Evolutionary conservation across 805 yeast genomes (phyloP), one percentile per base, ranked within the genome.

Genomic region (Ogataea nitratoaversa): DNA sequence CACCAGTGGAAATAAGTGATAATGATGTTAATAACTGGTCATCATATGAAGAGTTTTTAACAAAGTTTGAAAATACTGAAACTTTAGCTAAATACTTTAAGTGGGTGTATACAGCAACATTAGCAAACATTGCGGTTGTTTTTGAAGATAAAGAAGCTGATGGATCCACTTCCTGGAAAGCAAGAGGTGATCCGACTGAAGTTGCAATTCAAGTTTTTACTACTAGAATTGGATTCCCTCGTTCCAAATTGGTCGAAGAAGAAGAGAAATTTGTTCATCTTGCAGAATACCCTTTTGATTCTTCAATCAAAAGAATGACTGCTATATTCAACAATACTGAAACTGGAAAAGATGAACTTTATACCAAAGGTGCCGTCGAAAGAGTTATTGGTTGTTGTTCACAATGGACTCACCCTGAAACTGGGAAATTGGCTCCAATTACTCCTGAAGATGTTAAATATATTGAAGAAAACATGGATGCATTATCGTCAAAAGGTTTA

Each of bases 131-230:
- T 53, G 91, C 95, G 3, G 69, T 71, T 9, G 79, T 87, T 3
- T 74, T 71, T 46, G 66, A 72, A 49, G 64, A 71, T 43, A 62
- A 57, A n/a, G 63, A 60, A 18, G 69, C 66, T 14, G 72, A 72
- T 23, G 56, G 52, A 14, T 46, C 61, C 13, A 57, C 52, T 4
- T 62, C 59, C 8, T 86, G 95, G 95, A 76, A 74, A 50, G 89
- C 88, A 8, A 82, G 79, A 56, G 95, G 95, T 44, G 95, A 87
- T 57, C 91, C 95, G 31, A 87, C 95, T 3, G 95, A 87, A 64
- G 80, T 84, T 53, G 95, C 95, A 3, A 82, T 87, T 46, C 91
- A 85, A 54, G 91, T 86, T 0, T 84, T 83, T 55, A 74, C 81
- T 18, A 64, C 79, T 11, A 74, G 89, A 52, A 64, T 82, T 45